Conservation (phyloP, 306 rosid species). For the Sicyos edulis region DNA sequence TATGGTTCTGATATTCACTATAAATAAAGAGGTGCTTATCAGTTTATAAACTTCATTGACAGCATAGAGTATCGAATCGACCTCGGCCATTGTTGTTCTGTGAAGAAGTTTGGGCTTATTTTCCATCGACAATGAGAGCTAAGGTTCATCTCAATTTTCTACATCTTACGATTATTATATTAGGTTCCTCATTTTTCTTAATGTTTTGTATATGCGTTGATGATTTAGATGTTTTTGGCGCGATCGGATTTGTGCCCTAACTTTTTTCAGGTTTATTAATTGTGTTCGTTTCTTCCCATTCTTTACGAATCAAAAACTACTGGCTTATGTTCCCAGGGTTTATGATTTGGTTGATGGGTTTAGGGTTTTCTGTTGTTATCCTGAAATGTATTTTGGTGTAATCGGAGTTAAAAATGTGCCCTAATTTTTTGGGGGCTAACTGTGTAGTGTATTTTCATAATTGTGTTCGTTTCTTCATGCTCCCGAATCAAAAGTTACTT, state of each 20-base stretch:
- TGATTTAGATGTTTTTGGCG: neutral
- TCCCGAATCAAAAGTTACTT: neutral
- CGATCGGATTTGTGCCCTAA: neutral
- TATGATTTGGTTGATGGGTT: neutral
- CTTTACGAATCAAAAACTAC: neutral
- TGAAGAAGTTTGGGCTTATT: neutral
- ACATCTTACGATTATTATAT: neutral
- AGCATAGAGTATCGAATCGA: neutral
- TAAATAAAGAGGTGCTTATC: neutral
- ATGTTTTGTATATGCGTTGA: neutral
- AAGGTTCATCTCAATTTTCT: constrained; percentile 8
- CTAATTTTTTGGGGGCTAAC: neutral
- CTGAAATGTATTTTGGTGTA: neutral
- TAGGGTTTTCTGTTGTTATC: neutral
- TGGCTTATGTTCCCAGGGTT: neutral
- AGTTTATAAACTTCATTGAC: neutral
- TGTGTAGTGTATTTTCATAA: neutral
- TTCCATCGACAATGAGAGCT: constrained; percentile 13
- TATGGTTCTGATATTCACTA: constrained; percentile 13
- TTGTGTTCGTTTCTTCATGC: neutral
- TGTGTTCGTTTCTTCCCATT: neutral
- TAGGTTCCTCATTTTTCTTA: neutral
- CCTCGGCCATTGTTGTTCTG: neutral
- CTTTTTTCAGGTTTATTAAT: neutral
- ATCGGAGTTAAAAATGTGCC: neutral